phyloP scores from a whole-genome alignment of 1,284 basidiomycete genomes.

The Pterula multifida region DNA sequence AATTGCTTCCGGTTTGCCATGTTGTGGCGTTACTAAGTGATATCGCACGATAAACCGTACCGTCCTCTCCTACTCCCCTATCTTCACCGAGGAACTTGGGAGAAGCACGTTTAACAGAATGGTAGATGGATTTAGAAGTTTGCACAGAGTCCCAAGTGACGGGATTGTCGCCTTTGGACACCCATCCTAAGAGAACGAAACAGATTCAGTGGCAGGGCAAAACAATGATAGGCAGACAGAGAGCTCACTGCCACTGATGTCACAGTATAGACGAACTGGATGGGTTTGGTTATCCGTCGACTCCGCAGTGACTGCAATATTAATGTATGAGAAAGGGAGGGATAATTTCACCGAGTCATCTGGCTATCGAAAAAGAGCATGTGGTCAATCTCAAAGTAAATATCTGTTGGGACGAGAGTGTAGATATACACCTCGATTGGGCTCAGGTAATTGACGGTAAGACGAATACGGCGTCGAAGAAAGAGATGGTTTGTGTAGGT shows the following conservation, averaged over 20 bases:
- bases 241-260: constrained; percentile 18
- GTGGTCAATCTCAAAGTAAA: not conserved
- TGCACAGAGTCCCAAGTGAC: constrained; percentile 20
- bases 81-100: constrained; percentile 16
- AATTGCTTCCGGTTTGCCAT: not conserved
- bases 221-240: no score
- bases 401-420: not conserved
- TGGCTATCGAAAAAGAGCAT: no score
- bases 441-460: constrained; percentile 26
- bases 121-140: constrained; percentile 15
- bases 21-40: constrained; percentile 13
- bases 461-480: constrained; percentile 22
- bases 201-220: no score
- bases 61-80: constrained; percentile 22
- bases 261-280: constrained; percentile 25
- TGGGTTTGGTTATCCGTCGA: constrained; percentile 22
- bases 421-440: constrained; percentile 24
- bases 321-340: constrained; percentile 32
- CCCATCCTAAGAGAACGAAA: no score
- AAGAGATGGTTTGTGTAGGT: constrained; percentile 23
- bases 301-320: constrained; percentile 21
- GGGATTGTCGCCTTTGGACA: no score
- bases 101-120: constrained; percentile 16
- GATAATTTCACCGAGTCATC: constrained; percentile 22
- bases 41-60: constrained; percentile 21